Base-by-base conservation (phyloP, 169 alveolate genomes). In the Plasmodium inui region DNA sequence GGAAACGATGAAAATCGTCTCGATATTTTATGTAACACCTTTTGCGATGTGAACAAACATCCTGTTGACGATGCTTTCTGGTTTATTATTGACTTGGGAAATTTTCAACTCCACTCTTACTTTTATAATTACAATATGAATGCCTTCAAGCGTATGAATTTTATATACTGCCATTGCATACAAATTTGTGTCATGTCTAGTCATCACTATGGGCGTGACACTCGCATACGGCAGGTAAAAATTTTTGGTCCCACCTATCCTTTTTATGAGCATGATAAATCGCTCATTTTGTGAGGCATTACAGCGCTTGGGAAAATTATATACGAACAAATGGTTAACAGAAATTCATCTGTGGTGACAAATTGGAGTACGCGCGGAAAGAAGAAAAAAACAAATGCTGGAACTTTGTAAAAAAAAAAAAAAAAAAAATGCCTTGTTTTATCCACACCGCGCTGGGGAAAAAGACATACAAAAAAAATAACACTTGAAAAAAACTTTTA, bases 121-220 rank as follows among this genome's bases (percentile, higher is more conserved):
- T 89, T 91, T 86, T 94, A 76, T 92, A 95, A 95, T 92, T 95
- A 37, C 71, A 72, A 84, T 72, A 41, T 79, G 44, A 92, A 94
- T 50, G 50, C 30, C 79, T 82, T 95, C 83, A 93, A 96, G 78
- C 78, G 91, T 41, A 71, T 74, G 82, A 96, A 97, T 53, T 74
- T 95, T 93, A 86, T 96, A 94, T 78, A 96, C 93, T 95, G 97
- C 78, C 95, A 95, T 61, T 95, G 97, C 92, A 92, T 97, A 7
- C 96, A 97, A 96, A 96, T 97, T 34, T 95, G 96, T 94, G 95
- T 97, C 55, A 89, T 96, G 72, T 96, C 97, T 76, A 97, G 96
- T 71, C 97, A 95, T 86, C 98, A 96, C 84, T 93, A 96, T 74
- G 98, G 98, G 30, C 92, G 97, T 80, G 98, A 97, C 80, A 96